Percentiles rank a stretch among this genome's conserved stretches.
Conservation (phyloP, 768 basidiomycete species). For the Podaxis carcinomalis region DNA sequence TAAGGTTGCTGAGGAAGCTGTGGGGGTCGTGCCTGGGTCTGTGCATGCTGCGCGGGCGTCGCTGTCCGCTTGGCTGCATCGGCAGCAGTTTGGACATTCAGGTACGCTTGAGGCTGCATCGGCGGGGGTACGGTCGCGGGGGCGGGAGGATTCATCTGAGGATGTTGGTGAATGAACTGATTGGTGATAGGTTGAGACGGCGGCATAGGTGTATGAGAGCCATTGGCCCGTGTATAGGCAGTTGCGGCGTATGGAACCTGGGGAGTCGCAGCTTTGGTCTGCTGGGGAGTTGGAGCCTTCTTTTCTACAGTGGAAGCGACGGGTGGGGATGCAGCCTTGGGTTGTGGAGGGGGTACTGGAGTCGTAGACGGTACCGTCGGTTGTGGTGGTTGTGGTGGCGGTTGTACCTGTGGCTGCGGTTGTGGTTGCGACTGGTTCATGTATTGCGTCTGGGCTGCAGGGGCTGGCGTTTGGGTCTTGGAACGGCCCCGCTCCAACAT, state of each 20-base stretch:
- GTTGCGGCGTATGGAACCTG: conserved; percentile 23
- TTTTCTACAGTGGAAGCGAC: conserved; percentile 25
- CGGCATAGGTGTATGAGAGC: conserved; percentile 30
- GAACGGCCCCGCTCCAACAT: conserved; percentile 18
- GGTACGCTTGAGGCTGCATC: conserved; percentile 31
- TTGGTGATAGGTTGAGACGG: conserved; percentile 23
- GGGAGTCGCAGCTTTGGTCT: conserved; percentile 21
- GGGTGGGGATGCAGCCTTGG: conserved; percentile 25
- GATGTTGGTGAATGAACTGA: conserved; percentile 32
- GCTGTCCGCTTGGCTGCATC: conserved; percentile 29
- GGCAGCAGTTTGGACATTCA: conserved; percentile 28
- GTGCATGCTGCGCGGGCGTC: conserved; percentile 29
- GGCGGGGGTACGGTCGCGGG: conserved; percentile 32
- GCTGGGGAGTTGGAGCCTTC: conserved; percentile 18
- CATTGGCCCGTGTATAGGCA: conserved; percentile 24
- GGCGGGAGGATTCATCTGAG: conserved; percentile 23
- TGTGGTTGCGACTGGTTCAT: conserved; percentile 16
- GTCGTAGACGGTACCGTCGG: conserved; percentile 13
- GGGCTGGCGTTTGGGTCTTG: conserved; percentile 23
- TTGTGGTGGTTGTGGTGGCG: conserved; percentile 18
- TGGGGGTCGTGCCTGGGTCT: conserved; percentile 12
- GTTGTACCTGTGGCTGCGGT: conserved; percentile 19
- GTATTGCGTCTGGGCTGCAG: conserved; percentile 26
- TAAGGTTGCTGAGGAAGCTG: background rate
- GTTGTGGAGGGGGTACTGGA: conserved; percentile 21